Percentiles rank a stretch among this genome's conserved stretches.
Evolutionary conservation across 768 basidiomycete species (phyloP).

Genomic region (Leccinum disarticulatum): DNA sequence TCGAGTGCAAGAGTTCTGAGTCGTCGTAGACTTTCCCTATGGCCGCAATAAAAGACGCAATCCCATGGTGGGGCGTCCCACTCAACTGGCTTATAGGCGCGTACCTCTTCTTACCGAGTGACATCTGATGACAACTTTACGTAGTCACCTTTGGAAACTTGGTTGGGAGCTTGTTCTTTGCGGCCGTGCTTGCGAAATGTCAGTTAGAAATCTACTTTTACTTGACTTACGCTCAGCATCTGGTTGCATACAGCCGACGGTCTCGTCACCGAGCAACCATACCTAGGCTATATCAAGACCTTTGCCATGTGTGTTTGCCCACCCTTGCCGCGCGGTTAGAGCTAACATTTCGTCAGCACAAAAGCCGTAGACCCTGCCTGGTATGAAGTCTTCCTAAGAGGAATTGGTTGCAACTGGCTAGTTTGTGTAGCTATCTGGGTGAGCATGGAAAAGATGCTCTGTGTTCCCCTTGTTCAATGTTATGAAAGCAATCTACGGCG

Average conservation of each 20-base stretch:
- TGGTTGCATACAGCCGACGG: constrained; percentile 48
- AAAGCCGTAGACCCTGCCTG: constrained; percentile 66
- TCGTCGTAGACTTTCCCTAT: constrained; percentile 60
- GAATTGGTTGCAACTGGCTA: constrained; percentile 77
- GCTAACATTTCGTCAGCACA: constrained; percentile 38
- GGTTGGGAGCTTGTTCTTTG: constrained; percentile 69
- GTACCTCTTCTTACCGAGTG: constrained; percentile 3
- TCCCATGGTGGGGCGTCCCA: constrained; percentile 70
- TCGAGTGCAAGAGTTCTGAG: constrained; percentile 1
- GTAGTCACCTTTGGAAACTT: constrained; percentile 70
- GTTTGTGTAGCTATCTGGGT: constrained; percentile 76
- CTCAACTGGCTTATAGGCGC: constrained; percentile 70
- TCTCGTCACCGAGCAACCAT: constrained; percentile 58
- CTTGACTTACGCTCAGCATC: neutral
- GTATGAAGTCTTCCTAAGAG: constrained; percentile 74
- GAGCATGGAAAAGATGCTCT: constrained; percentile 21
- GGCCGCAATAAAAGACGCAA: constrained; percentile 55
- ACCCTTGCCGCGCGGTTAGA: neutral
- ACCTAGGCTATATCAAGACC: constrained; percentile 47
- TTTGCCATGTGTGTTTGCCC: constrained; percentile 57
- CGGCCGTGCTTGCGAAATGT: constrained; percentile 65
- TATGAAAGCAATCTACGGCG: constrained; percentile 60
- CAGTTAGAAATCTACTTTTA: constrained; percentile 19
- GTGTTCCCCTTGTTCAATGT: neutral
- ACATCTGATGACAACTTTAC: neutral